These are phyloP conservation scores for Coemansia aciculifera DNA, from an alignment of 192 early-diverging fungal genomes.

Conservation along the genomic window DNA sequence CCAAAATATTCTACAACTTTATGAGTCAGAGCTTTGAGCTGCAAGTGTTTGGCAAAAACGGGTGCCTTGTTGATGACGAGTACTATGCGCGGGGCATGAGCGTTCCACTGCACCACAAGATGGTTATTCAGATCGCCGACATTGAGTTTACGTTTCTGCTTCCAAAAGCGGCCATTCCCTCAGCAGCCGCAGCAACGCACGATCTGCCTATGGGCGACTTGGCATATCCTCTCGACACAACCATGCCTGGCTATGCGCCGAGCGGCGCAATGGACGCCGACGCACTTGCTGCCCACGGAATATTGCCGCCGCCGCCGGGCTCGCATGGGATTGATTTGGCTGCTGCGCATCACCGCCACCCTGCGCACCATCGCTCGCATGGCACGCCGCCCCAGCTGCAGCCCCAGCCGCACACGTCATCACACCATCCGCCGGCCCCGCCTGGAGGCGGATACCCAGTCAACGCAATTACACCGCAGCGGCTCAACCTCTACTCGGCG, in stretches of 20 bases:
- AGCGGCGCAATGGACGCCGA: conserved; percentile 10
- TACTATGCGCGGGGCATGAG: conserved; percentile 69
- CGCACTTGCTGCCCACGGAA: background rate
- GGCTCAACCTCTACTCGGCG: conserved; percentile 44
- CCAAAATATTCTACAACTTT: conserved; percentile 85
- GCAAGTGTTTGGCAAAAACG: conserved; percentile 86
- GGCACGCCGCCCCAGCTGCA: conserved; percentile 6
- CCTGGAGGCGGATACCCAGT: conserved; percentile 28
- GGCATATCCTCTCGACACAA: conserved; percentile 10
- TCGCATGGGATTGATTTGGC: conserved; percentile 5
- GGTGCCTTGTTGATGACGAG: conserved; percentile 80
- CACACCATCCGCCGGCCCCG: conserved; percentile 8
- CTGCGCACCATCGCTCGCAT: conserved; percentile 11
- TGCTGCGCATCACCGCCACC: background rate
- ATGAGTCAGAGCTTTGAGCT: conserved; percentile 78
- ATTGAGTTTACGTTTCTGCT: conserved; percentile 78
- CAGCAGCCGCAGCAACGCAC: conserved; percentile 9
- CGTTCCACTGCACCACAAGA: conserved; percentile 59
- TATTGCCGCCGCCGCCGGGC: conserved; percentile 1
- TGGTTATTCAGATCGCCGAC: conserved; percentile 82
- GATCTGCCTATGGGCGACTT: conserved; percentile 5
- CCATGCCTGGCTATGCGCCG: conserved; percentile 6
- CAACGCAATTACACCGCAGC: conserved; percentile 52
- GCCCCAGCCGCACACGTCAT: background rate
- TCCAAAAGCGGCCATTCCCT: conserved; percentile 53